Evolutionary conservation across 1,284 basidiomycete species (phyloP).

Genomic region (Schizophyllum amplum): DNA sequence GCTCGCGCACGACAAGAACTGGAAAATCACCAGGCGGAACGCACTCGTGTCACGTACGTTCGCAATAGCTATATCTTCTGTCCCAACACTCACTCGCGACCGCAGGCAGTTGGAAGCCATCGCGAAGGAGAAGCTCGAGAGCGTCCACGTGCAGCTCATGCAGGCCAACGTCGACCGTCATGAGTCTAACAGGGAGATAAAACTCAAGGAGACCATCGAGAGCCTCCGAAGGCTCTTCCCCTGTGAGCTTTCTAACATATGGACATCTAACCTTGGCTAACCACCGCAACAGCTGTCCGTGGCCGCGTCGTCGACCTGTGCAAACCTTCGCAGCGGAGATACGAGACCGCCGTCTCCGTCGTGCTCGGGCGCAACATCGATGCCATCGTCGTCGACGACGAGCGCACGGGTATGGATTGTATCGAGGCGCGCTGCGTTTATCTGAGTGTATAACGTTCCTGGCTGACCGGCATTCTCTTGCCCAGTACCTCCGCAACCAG

Average conservation of each 20-base stretch:
- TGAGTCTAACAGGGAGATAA: constrained; percentile 80
- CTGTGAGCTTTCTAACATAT: constrained; percentile 31
- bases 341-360: constrained; percentile 91
- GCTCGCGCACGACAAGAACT: constrained; percentile 59
- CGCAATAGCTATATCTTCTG: not conserved
- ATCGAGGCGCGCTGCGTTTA: constrained; percentile 61
- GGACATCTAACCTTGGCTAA: not conserved
- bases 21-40: constrained; percentile 68
- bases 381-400: constrained; percentile 92
- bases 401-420: constrained; percentile 96
- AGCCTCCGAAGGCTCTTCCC: constrained; percentile 86
- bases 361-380: constrained; percentile 93
- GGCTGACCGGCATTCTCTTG: constrained; percentile 1
- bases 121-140: constrained; percentile 84
- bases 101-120: constrained; percentile 80
- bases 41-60: constrained; percentile 60
- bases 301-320: constrained; percentile 91
- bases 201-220: constrained; percentile 79
- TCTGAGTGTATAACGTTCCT: not conserved
- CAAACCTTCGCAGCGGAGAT: constrained; percentile 89
- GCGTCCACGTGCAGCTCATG: constrained; percentile 77
- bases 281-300: constrained; percentile 54
- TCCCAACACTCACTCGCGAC: not conserved
- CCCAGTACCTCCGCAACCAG: constrained; percentile 90
- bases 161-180: constrained; percentile 83